Conservation (phyloP, 2,329 filamentous ascomycete genomes). For the Cladosporium austrohemisphaericum region DNA sequence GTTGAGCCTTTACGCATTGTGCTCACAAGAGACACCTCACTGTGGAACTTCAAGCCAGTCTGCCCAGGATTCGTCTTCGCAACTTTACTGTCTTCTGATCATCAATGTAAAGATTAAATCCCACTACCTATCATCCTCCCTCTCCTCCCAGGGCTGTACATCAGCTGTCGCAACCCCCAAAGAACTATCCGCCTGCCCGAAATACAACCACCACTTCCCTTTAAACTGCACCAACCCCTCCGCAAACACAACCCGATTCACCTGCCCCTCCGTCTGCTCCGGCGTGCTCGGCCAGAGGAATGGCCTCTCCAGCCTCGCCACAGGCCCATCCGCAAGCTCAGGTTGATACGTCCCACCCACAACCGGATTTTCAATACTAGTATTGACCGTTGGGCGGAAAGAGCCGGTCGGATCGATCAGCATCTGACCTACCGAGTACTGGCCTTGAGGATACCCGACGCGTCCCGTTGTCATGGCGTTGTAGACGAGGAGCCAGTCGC, state of each 20-base stretch:
- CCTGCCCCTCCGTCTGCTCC: constrained; percentile 31
- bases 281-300: constrained; percentile 28
- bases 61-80: no score
- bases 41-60: no score
- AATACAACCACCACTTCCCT: constrained; percentile 34
- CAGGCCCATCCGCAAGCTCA: constrained; percentile 24
- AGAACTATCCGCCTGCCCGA: constrained; percentile 28
- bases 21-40: no score
- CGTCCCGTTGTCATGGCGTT: constrained; percentile 29
- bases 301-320: constrained; percentile 32
- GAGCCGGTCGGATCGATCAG: constrained; percentile 28
- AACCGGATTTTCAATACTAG: constrained; percentile 17
- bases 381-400: constrained; percentile 18
- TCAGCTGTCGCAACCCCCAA: constrained; percentile 19
- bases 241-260: constrained; percentile 32
- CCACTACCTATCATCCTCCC: background rate
- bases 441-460: constrained; percentile 27
- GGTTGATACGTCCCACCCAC: constrained; percentile 19
- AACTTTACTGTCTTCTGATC: no score
- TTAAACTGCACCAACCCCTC: constrained; percentile 35
- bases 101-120: background rate
- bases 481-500: constrained; percentile 33
- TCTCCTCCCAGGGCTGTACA: constrained; percentile 18
- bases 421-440: constrained; percentile 36
- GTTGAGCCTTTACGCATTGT: no score